Conservation (phyloP, 176 grass and related monocot species). For the Paspalum notatum region DNA sequence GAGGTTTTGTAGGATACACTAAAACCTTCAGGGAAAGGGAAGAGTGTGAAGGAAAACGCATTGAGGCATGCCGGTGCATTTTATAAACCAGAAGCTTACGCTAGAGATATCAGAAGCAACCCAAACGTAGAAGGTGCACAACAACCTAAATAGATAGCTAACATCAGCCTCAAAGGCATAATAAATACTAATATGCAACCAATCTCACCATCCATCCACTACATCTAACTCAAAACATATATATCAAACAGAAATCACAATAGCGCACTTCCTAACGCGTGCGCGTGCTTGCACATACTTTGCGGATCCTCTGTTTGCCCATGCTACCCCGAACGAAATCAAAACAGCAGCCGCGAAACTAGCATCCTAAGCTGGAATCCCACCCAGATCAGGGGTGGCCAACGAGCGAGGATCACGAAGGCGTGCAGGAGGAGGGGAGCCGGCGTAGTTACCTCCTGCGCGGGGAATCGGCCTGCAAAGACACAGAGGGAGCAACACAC, state of each 20-base stretch:
- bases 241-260: not conserved
- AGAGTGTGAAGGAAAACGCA: not conserved
- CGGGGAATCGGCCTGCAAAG: constrained; percentile 63
- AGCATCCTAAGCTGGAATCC: not conserved
- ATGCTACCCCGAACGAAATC: not conserved
- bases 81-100: not conserved
- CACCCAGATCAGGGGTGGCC: not conserved
- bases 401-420: not conserved
- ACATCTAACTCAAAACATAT: not conserved
- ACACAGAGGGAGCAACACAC: not conserved
- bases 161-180: not conserved
- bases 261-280: too few relatives aligned
- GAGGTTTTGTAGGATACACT: not conserved
- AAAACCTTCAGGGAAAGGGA: not conserved
- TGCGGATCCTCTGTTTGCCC: not conserved
- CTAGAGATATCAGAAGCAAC: not conserved
- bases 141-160: not conserved
- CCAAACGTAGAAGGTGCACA: not conserved
- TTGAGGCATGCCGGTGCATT: not conserved
- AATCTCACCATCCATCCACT: not conserved
- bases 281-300: too few relatives aligned
- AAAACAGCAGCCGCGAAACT: not conserved
- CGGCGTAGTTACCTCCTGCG: constrained; percentile 53
- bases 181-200: not conserved
- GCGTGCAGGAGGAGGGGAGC: not conserved